These are phyloP conservation scores for Paraconiothyrium brasiliense DNA, from an alignment of 2,329 filamentous ascomycete species.

Conservation along the genomic window DNA sequence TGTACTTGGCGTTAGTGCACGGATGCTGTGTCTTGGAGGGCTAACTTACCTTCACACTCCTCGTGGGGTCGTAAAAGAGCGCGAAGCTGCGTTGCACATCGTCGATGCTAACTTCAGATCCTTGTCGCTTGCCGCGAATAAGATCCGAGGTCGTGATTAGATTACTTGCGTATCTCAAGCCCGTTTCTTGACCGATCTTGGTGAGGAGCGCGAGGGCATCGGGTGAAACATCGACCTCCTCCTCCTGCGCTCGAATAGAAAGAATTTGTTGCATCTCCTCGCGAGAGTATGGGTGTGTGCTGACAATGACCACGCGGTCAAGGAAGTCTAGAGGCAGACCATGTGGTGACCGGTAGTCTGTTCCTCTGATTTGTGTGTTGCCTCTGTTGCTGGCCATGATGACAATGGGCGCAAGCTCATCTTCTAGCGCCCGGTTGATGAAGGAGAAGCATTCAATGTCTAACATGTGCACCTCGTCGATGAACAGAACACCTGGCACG, in stretches of 20 bases:
- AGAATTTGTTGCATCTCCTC: constrained; percentile 95
- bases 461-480: constrained; percentile 99
- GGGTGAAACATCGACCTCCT: constrained; percentile 90
- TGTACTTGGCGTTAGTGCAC: constrained; percentile 34
- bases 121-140: constrained; percentile 83
- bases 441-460: constrained; percentile 99
- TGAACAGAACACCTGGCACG: constrained; percentile 95
- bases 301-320: constrained; percentile 95
- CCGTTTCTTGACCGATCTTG: constrained; percentile 93
- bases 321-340: constrained; percentile 95
- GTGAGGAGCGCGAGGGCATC: constrained; percentile 92
- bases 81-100: constrained; percentile 94
- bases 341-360: constrained; percentile 91
- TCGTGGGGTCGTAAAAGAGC: constrained; percentile 88
- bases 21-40: background rate
- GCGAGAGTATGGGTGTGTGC: constrained; percentile 81
- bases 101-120: constrained; percentile 82
- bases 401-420: constrained; percentile 93
- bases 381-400: constrained; percentile 99
- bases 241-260: constrained; percentile 90
- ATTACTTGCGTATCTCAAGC: constrained; percentile 95
- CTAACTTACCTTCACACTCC: constrained; percentile 74
- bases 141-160: constrained; percentile 95
- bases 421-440: constrained; percentile 95
- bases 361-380: constrained; percentile 89